phyloP scores from a whole-genome alignment of 169 alveolate genomes.

The Cryptosporidium bovis region DNA sequence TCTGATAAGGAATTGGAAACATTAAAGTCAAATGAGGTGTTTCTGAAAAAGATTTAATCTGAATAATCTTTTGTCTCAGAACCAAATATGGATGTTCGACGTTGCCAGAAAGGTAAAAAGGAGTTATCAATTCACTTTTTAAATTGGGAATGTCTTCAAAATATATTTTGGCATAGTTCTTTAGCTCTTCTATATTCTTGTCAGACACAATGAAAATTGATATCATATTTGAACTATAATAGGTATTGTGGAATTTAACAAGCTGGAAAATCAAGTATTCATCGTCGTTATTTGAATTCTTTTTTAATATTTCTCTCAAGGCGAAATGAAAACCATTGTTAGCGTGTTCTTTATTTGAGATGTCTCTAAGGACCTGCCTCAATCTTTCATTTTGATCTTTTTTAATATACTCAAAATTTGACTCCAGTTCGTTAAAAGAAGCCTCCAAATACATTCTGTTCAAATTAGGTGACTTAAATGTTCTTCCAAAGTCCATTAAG shows the following conservation, averaged over 20 bases:
- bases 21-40: slow-evolving; percentile 1
- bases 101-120: slow-evolving; percentile 20
- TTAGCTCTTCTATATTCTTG: slow-evolving; percentile 30
- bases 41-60: slow-evolving; percentile 1
- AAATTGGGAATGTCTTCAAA: slow-evolving; percentile 49
- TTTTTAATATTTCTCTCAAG: neutral
- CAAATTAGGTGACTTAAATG: slow-evolving; percentile 10
- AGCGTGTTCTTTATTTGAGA: slow-evolving; percentile 13
- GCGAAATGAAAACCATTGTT: slow-evolving; percentile 34
- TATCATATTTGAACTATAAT: slow-evolving; percentile 60
- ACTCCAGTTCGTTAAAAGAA: slow-evolving; percentile 9
- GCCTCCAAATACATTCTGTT: slow-evolving; percentile 43
- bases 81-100: slow-evolving; percentile 26
- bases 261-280: slow-evolving; percentile 32
- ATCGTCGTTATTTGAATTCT: neutral
- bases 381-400: neutral
- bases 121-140: slow-evolving; percentile 6
- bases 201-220: slow-evolving; percentile 41
- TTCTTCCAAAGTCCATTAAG: slow-evolving; percentile 10
- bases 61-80: slow-evolving; percentile 24
- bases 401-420: neutral
- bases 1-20: slow-evolving; percentile 55
- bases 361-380: slow-evolving; percentile 25
- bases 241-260: slow-evolving; percentile 15
- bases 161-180: slow-evolving; percentile 29